Base-by-base conservation (phyloP, 805 yeast genomes). In the Candida xiaguanensis region DNA sequence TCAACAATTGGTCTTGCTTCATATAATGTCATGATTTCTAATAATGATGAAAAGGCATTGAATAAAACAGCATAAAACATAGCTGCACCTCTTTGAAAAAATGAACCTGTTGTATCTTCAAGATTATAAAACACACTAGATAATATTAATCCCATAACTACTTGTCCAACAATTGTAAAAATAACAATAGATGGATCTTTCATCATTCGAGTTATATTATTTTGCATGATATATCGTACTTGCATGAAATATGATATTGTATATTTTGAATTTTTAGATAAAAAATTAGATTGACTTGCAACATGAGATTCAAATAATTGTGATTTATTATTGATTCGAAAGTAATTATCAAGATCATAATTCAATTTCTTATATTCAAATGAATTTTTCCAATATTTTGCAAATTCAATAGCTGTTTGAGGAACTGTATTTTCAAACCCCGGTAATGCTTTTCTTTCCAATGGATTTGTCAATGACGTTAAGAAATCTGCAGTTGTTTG, bases 401-500 rank as follows among this genome's bases (percentile, higher is more conserved):
- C 82, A 49, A 80, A 80, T 45, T 80, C 84, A 16, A 59, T 58
- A 9, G 84, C 71, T n/a, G 79, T 69, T 40, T 63, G 56, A 16
- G 87, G 86, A 14, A 78, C 75, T 41, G 57, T 66, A 30, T 59
- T 57, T 50, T 75, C 79, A 43, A 48, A 70, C 11, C 82, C 85
- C 11, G 67, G 65, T 38, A 55, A 59, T 17, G 54, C 55, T 11
- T 72, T 62, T 63, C 85, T 72, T 43, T 80, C 84, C 19, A 70
- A 72, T 12, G 82, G 85, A 56, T 80, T 82, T 13, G 87, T 81
- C 37, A 80, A 73, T 4, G 85, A 71, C 13, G 86, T 80, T 51
- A 81, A 71, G 53, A 67, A 81, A 54, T 81, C 87, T 6, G 84
- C 78, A 36, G 85, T 78, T 3, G 85, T 77, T 70, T 78, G 80